Evolutionary conservation across 768 basidiomycete species (phyloP).

Genomic region (Serendipita vermifera): DNA sequence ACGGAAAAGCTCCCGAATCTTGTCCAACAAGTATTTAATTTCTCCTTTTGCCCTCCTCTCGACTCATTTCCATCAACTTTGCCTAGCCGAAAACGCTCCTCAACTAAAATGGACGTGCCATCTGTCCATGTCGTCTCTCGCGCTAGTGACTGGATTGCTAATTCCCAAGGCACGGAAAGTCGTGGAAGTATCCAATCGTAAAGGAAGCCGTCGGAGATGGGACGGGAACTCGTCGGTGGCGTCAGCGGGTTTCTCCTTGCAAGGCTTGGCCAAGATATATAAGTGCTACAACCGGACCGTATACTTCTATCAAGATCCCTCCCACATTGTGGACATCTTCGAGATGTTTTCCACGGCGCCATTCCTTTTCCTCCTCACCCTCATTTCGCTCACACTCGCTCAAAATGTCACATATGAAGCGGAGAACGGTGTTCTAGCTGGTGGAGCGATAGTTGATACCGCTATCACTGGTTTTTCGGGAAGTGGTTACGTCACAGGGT

Average conservation of each 20-base stretch:
- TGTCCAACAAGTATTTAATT: no score
- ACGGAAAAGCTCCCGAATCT: no score
- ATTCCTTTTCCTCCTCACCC: neutral
- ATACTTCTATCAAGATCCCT: neutral
- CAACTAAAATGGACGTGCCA: no score
- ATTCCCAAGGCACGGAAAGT: no score
- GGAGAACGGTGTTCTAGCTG: constrained; percentile 10
- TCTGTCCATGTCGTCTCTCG: no score
- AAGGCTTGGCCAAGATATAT: neutral
- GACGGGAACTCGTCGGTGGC: neutral
- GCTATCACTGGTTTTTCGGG: constrained; percentile 8
- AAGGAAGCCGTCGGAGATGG: no score
- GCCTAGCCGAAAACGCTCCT: no score
- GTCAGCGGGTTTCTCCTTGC: neutral
- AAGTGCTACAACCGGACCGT: neutral
- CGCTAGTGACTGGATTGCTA: no score
- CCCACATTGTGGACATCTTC: neutral
- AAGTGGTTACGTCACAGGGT: constrained; percentile 9
- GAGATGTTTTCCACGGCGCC: neutral
- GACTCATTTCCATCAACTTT: no score
- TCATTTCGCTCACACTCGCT: neutral
- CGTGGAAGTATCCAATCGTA: no score
- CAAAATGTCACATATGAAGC: constrained; percentile 8
- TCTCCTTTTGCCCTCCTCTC: no score
- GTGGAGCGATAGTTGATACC: constrained; percentile 10